These are phyloP conservation scores for Macrolepiota albuminosa DNA, from an alignment of 768 basidiomycete genomes.

Conservation along the genomic window DNA sequence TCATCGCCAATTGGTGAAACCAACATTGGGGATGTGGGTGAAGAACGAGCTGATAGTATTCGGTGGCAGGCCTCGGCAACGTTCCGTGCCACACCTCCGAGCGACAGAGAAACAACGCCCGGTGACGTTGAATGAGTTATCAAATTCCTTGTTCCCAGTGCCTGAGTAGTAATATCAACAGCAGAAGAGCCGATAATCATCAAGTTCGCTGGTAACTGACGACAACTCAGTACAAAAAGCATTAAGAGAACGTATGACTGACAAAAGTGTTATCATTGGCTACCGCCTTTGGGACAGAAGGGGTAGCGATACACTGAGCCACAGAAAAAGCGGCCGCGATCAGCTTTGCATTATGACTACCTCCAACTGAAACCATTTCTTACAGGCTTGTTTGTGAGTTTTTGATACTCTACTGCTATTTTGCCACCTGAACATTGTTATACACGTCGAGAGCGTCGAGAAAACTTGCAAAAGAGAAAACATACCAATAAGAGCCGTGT, in stretches of 20 bases:
- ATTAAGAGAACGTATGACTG: conserved; percentile 3
- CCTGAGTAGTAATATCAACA: conserved; percentile 76
- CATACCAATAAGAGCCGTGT: conserved; percentile 80
- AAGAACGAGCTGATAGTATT: conserved; percentile 34
- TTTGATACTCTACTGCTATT: conserved; percentile 75
- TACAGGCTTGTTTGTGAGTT: conserved; percentile 35
- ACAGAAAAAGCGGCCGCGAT: background rate
- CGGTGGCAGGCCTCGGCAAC: conserved; percentile 88
- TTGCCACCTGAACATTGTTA: conserved; percentile 51
- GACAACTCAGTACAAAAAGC: background rate
- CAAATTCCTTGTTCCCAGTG: conserved; percentile 29
- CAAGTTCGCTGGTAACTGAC: conserved; percentile 40
- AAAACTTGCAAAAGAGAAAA: conserved; percentile 3
- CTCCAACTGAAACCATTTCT: conserved; percentile 18
- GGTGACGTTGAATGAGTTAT: conserved; percentile 67
- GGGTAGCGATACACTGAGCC: background rate
- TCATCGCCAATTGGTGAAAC: conserved; percentile 78
- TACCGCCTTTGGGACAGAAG: background rate
- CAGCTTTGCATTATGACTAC: conserved; percentile 1
- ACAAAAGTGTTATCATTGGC: background rate
- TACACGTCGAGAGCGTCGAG: background rate
- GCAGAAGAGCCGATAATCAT: conserved; percentile 85
- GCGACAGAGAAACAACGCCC: conserved; percentile 63
- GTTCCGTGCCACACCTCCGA: conserved; percentile 95
- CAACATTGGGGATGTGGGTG: conserved; percentile 46